Evolutionary conservation across 768 basidiomycete species (phyloP).

Genomic region (Dictyophora rubrovolvata): DNA sequence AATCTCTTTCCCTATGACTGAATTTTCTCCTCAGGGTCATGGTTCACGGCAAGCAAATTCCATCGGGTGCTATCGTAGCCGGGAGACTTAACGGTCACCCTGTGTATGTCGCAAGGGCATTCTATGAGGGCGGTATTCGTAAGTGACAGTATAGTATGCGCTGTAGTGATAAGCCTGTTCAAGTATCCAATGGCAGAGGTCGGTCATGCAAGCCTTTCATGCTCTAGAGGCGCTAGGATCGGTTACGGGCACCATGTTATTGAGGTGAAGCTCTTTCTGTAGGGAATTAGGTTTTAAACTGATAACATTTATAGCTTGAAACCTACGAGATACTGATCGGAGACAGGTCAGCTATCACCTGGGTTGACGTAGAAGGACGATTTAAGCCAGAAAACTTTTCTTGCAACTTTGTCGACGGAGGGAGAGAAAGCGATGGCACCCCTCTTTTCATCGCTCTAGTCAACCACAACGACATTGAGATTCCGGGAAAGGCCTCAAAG

Average conservation of each 20-base stretch:
- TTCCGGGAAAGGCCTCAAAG: conserved; percentile 58
- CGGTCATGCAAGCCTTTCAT: conserved; percentile 51
- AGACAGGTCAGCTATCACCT: conserved; percentile 42
- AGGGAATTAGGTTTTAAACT: background rate
- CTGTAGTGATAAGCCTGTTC: background rate
- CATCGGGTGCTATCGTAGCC: background rate
- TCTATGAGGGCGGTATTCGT: conserved; percentile 49
- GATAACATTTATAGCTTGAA: conserved; percentile 32
- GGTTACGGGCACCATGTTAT: conserved; percentile 52
- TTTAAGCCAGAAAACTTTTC: conserved; percentile 36
- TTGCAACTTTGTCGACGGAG: conserved; percentile 53
- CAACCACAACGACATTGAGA: conserved; percentile 35
- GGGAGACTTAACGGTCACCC: conserved; percentile 24
- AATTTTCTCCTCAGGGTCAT: conserved; percentile 51
- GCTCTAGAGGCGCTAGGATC: conserved; percentile 53
- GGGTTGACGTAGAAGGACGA: conserved; percentile 41
- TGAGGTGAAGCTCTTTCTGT: conserved; percentile 31
- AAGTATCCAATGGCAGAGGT: conserved; percentile 32
- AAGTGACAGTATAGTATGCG: conserved; percentile 13
- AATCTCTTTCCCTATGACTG: conserved; percentile 21
- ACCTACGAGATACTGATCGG: conserved; percentile 66
- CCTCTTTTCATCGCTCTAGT: conserved; percentile 54
- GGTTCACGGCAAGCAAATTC: conserved; percentile 39
- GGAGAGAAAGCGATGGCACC: conserved; percentile 51
- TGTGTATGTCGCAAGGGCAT: conserved; percentile 52